Base-by-base conservation (phyloP, 2,329 filamentous ascomycete species). In the Dothidotthia symphoricarpi region DNA sequence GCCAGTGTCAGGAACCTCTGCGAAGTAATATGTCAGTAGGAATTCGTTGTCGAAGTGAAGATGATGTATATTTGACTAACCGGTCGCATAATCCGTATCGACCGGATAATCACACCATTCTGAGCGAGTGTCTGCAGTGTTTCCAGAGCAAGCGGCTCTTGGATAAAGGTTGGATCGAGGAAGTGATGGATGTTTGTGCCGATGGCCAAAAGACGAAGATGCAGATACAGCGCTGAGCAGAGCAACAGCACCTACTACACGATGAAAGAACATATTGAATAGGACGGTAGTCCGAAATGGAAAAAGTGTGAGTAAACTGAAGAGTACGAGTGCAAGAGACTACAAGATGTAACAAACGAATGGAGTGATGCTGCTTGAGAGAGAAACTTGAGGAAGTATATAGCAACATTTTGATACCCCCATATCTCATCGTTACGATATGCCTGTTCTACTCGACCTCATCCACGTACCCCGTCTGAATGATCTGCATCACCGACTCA, bases 1-100 rank as follows among this genome's bases (percentile, higher is more conserved):
- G 10, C 77, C 75, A 0, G 79, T 82, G 24, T 67, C 61, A 1
- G 78, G 77, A 19, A 64, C 63, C 4, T 69, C 61, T 37, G 17
- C 11, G 19, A 22, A 19, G 3, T 9, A 2, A 16, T 9, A 14
- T 15, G 16, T 52, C 28, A 32, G 36, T 24, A 4, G 31, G 14
- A 6, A 16, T 2, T n/a, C 16, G 5, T 13, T 12, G 3, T 5
- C 10, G n/a, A 15, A 28, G 19, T 12, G 6, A 24, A 3, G 10
- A 24, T 25, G n/a, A 12, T 10, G 5, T 4, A 1, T 10, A n/a
- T 24, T 9, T 28, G 11, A 14, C 33, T 16, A 32, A 47, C 45
- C 38, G 2, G 63, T 59, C 44, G 77, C 77, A 31, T 77, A 77
- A 57, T 80, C 76, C 36, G 72, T 76, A 3, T 69, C 60, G 30